These are phyloP conservation scores for Botrytis tulipae DNA, from an alignment of 2,329 filamentous ascomycete genomes.

Conservation along the genomic window DNA sequence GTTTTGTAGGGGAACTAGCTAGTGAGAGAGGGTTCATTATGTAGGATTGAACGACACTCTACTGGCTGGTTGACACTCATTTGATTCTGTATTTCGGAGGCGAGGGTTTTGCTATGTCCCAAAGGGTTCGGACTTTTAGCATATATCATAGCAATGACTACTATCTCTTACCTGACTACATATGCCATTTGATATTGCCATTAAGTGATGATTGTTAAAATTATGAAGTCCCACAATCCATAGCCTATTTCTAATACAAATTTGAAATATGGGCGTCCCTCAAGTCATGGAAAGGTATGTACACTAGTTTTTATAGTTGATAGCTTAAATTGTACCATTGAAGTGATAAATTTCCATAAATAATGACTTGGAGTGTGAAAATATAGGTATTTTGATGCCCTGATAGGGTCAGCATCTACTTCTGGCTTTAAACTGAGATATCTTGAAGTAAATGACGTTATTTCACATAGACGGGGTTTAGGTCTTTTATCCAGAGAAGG, in stretches of 20 bases:
- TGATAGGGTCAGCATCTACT: too few relatives aligned
- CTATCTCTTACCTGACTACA: too few relatives aligned
- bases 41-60: background rate
- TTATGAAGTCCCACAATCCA: background rate
- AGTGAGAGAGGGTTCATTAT: background rate
- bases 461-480: background rate
- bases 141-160: background rate
- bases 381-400: background rate
- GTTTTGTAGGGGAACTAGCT: background rate
- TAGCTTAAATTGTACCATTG: background rate
- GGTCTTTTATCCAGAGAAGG: background rate
- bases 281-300: accelerated
- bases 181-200: background rate
- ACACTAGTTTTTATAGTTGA: background rate
- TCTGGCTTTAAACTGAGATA: background rate
- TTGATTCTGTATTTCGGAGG: background rate
- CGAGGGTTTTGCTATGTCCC: background rate
- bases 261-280: background rate
- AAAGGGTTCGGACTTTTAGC: background rate
- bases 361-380: background rate
- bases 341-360: background rate
- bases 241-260: background rate
- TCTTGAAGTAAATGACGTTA: background rate
- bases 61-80: background rate
- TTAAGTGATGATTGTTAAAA: background rate